A percentile compares a stretch with the other conserved stretches of the same genome.
phyloP scores from a whole-genome alignment of 1,284 basidiomycete genomes.

The Ceratobasidium sp. region DNA sequence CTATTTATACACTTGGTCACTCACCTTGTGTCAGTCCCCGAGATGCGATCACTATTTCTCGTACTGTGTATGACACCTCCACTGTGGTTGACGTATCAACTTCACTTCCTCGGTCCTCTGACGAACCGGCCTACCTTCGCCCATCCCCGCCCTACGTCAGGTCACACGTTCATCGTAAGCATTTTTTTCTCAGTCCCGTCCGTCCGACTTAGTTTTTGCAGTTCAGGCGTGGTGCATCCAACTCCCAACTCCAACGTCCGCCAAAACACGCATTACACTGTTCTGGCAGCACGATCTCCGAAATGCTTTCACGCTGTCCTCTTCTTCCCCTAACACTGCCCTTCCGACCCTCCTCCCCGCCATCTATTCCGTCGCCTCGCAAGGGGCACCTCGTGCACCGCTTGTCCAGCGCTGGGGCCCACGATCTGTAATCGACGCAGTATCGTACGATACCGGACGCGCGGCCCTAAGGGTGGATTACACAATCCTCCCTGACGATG shows the following conservation, averaged over 20 bases:
- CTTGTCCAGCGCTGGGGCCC: conserved; percentile 79
- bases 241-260: conserved; percentile 49
- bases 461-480: conserved; percentile 88
- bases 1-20: conserved; percentile 44
- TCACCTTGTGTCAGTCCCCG: conserved; percentile 64
- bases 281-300: conserved; percentile 95
- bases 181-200: not conserved
- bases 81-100: conserved; percentile 93
- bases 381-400: conserved; percentile 76
- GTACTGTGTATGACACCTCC: conserved; percentile 78
- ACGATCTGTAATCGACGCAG: conserved; percentile 70
- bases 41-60: conserved; percentile 91
- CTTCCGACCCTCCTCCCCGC: conserved; percentile 71
- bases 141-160: conserved; percentile 95
- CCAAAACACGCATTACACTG: conserved; percentile 75
- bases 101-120: conserved; percentile 89
- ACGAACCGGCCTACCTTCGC: conserved; percentile 92
- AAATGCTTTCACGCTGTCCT: conserved; percentile 47
- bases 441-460: conserved; percentile 65
- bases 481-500: conserved; percentile 78
- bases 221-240: conserved; percentile 96
- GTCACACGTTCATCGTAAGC: conserved; percentile 81
- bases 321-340: conserved; percentile 71
- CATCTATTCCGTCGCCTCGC: conserved; percentile 76
- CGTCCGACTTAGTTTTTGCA: conserved; percentile 46